These are phyloP conservation scores for Saccharomycopsis olivae DNA, from an alignment of 805 yeast species.

Conservation along the genomic window DNA sequence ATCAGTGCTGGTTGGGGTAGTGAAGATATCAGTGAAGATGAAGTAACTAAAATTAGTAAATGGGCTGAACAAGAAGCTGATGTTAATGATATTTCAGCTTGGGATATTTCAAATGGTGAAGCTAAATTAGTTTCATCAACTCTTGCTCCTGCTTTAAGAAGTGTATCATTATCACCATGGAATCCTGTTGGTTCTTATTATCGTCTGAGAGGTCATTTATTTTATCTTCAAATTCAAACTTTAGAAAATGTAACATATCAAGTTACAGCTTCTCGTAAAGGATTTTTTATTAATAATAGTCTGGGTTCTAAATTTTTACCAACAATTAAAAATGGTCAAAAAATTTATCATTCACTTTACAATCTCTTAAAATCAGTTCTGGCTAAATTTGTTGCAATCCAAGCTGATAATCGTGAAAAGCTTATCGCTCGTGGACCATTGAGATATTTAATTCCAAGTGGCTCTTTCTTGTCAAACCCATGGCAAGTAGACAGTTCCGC, in stretches of 20 bases:
- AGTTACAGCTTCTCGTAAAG: conserved; percentile 68
- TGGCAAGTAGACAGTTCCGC: conserved; percentile 50
- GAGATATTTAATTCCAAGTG: conserved; percentile 50
- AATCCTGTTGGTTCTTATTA: conserved; percentile 68
- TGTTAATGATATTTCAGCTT: background rate
- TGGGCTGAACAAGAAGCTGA: conserved; percentile 8
- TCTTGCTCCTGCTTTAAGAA: conserved; percentile 45
- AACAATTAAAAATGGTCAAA: conserved; percentile 26
- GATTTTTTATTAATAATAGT: conserved; percentile 69
- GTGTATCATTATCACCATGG: conserved; percentile 62
- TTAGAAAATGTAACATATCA: conserved; percentile 72
- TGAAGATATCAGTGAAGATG: conserved; percentile 6
- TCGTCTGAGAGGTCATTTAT: conserved; percentile 63
- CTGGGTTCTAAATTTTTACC: conserved; percentile 66
- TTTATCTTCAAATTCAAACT: conserved; percentile 66
- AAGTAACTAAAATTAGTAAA: conserved; percentile 11
- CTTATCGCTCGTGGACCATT: conserved; percentile 38
- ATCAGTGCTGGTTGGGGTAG: conserved; percentile 13
- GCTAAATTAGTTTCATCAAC: conserved; percentile 14
- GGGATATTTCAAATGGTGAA: background rate
- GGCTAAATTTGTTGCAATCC: conserved; percentile 44
- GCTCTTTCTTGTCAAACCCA: conserved; percentile 53
- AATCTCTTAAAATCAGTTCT: conserved; percentile 57
- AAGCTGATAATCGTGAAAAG: conserved; percentile 39
- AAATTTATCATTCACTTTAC: conserved; percentile 45